Base-by-base conservation (phyloP, 129 eudicot genomes). In the Arctium minus region DNA sequence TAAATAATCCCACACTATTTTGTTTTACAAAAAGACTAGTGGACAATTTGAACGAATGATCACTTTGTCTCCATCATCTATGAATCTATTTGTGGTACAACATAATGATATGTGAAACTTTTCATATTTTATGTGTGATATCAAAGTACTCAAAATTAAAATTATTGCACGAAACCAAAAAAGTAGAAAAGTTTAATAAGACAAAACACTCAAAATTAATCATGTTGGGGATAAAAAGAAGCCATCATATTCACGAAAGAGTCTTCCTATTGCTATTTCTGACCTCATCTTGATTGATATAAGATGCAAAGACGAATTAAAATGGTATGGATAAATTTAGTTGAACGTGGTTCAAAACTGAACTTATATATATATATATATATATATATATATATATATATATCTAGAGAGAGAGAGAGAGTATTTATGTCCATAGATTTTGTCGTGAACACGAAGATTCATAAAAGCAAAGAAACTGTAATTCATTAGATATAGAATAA, bases 301-400 rank as follows among this genome's bases (percentile, higher is more conserved):
- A 67, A 3, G 13, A 78, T 38, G 70, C 5, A 32, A 75, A 75
- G 17, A 67, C 81, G 76, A 67, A 37, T 32, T 71, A 72, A 37
- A 70, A 83, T 50, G 72, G 7, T 53, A 27, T 83, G 73, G 78
- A 50, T 27, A 71, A 0, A 70, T 77, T n/a, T 7, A 37, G 30
- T 39, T 50, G 46, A 29, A 71, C 82, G 86, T 83, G 82, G 86
- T 83, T 83, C 77, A 72, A 83, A 27, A 17, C 0, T 77, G 82
- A 71, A 71, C 86, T 70, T 82, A 70, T 29, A 38, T 70, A n/a
- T 30, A 11, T 22, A 22, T 22, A 22, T 22, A 22, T 22, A 22
- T 22, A 22, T 22, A 22, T 22, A 22, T 22, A 22, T 22, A 22
- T 22, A 22, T 22, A 22, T 22, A 22, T 22, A 22, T 22, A 22